A percentile compares a stretch with the other conserved stretches of the same genome.
These are phyloP conservation scores for Moringa oleifera DNA, from an alignment of 345 rosid species.

Conservation along the genomic window DNA sequence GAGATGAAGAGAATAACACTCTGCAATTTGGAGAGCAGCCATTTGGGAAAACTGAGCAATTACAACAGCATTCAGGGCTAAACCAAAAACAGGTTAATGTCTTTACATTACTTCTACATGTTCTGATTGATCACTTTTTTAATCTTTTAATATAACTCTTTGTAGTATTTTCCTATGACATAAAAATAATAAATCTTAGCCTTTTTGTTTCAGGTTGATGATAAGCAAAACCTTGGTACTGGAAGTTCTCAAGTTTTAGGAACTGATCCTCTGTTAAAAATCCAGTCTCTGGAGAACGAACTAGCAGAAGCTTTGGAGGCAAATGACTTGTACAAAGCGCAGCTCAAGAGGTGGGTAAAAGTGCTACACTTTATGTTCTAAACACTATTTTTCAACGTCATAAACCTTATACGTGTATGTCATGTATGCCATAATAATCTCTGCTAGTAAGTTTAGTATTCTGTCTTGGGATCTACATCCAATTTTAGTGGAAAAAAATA, in stretches of 20 bases:
- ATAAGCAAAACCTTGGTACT: slow-evolving; percentile 6
- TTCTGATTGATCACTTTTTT: too few relatives aligned
- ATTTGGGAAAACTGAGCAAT: slow-evolving; percentile 2
- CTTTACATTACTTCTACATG: not conserved
- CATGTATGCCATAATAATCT: not conserved
- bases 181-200: not conserved
- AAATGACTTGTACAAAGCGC: slow-evolving; percentile 45
- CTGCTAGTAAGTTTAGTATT: not conserved
- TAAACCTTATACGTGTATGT: not conserved
- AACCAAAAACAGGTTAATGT: slow-evolving; percentile 8
- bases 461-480: not conserved
- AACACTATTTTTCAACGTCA: not conserved
- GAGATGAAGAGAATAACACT: slow-evolving; percentile 13
- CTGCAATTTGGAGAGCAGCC: slow-evolving; percentile 8
- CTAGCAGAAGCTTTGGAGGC: slow-evolving; percentile 55
- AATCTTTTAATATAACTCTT: too few relatives aligned
- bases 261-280: slow-evolving; percentile 31
- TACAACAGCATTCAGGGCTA: slow-evolving; percentile 2
- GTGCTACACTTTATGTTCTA: not conserved
- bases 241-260: slow-evolving; percentile 17
- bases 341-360: slow-evolving; percentile 43
- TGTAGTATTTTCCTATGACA: not conserved
- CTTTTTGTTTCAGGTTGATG: slow-evolving; percentile 26
- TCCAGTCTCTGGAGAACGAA: slow-evolving; percentile 42
- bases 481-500: too few relatives aligned